A percentile compares a stretch with the other conserved stretches of the same genome.
phyloP scores from a whole-genome alignment of 768 basidiomycete species.

The Naganishia kalamii region DNA sequence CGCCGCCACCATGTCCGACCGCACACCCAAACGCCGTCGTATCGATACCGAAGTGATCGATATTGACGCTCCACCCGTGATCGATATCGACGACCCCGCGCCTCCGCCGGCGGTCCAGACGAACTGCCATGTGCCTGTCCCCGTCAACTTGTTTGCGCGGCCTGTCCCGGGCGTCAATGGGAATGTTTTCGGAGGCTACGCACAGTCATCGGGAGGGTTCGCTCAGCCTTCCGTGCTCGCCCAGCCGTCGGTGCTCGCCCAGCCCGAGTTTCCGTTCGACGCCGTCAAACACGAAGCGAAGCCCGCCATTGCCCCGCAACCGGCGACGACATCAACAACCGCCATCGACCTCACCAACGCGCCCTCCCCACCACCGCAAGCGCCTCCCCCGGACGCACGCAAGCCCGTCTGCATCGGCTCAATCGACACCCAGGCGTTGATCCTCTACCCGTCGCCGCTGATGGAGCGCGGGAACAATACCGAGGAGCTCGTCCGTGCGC shows the following conservation, averaged over 20 bases:
- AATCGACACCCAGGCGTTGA: constrained; percentile 21
- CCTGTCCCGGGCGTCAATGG: no score
- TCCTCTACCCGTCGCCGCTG: constrained; percentile 21
- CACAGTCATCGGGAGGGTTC: no score
- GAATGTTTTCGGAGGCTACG: no score
- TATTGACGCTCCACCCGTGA: not conserved
- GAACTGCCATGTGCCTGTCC: not conserved
- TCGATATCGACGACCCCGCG: not conserved
- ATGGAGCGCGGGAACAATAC: constrained; percentile 14
- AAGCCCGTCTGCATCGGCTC: constrained; percentile 25
- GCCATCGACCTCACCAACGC: constrained; percentile 22
- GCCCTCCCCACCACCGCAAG: not conserved
- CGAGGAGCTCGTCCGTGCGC: constrained; percentile 4
- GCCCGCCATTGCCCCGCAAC: not conserved
- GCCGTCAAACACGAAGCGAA: not conserved
- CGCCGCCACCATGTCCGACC: not conserved
- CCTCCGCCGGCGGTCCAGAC: not conserved
- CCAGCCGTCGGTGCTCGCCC: no score
- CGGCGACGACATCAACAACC: not conserved
- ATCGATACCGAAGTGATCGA: not conserved
- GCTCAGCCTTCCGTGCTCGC: no score
- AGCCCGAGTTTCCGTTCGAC: no score
- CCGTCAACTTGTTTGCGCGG: not conserved
- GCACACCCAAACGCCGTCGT: not conserved
- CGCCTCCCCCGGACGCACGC: not conserved